These are phyloP conservation scores for Trametes maxima DNA, from an alignment of 768 basidiomycete genomes.

Conservation along the genomic window DNA sequence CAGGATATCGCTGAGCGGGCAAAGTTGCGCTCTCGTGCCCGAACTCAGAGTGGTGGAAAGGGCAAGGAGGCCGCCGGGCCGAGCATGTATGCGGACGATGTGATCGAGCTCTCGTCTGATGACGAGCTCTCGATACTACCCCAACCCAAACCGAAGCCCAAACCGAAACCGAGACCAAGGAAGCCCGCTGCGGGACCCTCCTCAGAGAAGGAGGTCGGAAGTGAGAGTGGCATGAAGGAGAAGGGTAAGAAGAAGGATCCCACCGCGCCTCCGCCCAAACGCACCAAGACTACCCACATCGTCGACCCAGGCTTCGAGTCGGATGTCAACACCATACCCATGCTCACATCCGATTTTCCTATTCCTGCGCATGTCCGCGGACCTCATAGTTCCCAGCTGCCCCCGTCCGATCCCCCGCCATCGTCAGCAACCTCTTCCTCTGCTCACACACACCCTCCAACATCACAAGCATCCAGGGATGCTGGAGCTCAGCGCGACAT, in stretches of 20 bases:
- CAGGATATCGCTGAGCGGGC: slow-evolving; percentile 37
- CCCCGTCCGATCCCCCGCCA: slow-evolving; percentile 31
- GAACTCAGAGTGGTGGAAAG: slow-evolving; percentile 13
- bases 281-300: slow-evolving; percentile 13
- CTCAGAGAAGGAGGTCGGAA: background rate
- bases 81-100: slow-evolving; percentile 14
- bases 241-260: slow-evolving; percentile 12
- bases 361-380: background rate
- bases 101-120: slow-evolving; percentile 35
- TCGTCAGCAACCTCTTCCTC: slow-evolving; percentile 16
- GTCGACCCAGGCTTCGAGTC: slow-evolving; percentile 19
- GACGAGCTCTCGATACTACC: slow-evolving; percentile 32
- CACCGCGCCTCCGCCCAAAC: slow-evolving; percentile 13
- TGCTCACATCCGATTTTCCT: slow-evolving; percentile 26
- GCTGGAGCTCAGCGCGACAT: background rate
- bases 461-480: slow-evolving; percentile 3
- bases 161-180: slow-evolving; percentile 7
- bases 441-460: background rate
- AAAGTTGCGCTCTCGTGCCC: slow-evolving; percentile 34
- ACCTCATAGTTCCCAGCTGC: slow-evolving; percentile 26
- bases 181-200: background rate
- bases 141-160: slow-evolving; percentile 14
- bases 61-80: background rate
- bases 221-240: slow-evolving; percentile 4
- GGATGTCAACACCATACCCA: slow-evolving; percentile 26